Conservation (phyloP, 2,329 filamentous ascomycete genomes). For the Colletotrichum magnum region DNA sequence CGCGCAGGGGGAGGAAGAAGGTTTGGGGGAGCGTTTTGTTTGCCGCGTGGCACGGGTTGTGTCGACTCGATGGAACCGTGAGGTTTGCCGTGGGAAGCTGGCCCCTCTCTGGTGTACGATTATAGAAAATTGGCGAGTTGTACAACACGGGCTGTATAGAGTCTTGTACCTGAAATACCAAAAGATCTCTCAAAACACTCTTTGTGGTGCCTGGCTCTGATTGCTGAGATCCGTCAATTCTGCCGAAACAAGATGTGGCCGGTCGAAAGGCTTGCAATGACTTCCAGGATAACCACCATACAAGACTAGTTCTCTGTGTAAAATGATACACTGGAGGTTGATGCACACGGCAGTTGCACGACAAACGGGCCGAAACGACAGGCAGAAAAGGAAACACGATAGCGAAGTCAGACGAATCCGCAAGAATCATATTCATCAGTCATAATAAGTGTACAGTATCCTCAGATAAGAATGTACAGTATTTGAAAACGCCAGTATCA, state of each 20-base stretch:
- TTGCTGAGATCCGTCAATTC: too few relatives aligned
- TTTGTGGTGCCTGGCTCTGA: too few relatives aligned
- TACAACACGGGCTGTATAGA: slow-evolving; percentile 31
- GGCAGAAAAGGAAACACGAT: too few relatives aligned
- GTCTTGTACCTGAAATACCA: slow-evolving; percentile 30
- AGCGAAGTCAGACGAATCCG: too few relatives aligned
- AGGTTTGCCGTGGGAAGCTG: background rate
- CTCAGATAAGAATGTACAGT: slow-evolving; percentile 35
- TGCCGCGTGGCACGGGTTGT: background rate
- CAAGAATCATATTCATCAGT: slow-evolving; percentile 14
- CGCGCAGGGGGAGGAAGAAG: too few relatives aligned
- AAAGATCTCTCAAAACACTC: slow-evolving; percentile 6
- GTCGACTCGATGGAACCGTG: background rate
- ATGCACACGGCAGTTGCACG: too few relatives aligned
- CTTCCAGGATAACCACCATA: too few relatives aligned
- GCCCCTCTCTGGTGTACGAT: slow-evolving; percentile 30
- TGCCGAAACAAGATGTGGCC: too few relatives aligned
- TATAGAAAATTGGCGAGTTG: slow-evolving; percentile 22
- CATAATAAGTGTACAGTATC: slow-evolving; percentile 30
- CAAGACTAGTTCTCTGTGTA: too few relatives aligned
- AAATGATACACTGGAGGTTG: too few relatives aligned
- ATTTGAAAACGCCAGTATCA: slow-evolving; percentile 23
- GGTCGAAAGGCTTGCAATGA: too few relatives aligned
- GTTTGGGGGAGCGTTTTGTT: background rate
- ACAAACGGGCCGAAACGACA: too few relatives aligned